Evolutionary conservation across 139 green algal genomes (phyloP).

Genomic region (Auxenochlorella pyrenoidosa): DNA sequence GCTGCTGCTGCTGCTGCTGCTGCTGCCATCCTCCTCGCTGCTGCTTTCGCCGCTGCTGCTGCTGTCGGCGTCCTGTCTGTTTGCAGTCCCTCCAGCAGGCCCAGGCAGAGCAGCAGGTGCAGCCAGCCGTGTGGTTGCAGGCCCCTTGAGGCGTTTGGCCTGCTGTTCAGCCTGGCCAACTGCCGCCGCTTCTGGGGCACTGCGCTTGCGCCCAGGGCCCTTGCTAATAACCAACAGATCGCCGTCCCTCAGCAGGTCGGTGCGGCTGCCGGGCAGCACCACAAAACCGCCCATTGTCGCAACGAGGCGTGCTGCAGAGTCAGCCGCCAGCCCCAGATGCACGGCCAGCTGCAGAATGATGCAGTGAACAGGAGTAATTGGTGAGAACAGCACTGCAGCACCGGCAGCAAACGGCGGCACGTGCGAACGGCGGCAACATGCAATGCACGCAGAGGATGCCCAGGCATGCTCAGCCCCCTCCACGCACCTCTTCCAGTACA

Average conservation of each 20-base stretch:
- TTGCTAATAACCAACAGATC: slow-evolving; percentile 21
- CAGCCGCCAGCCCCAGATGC: not conserved
- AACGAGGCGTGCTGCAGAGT: not conserved
- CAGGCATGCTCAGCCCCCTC: too few species aligned
- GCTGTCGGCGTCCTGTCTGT: not conserved
- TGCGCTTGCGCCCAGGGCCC: not conserved
- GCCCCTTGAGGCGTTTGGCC: not conserved
- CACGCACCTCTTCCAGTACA: not conserved
- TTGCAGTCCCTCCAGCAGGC: not conserved
- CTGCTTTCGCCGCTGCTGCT: not conserved
- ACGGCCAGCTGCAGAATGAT: not conserved
- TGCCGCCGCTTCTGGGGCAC: not conserved
- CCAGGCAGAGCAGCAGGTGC: not conserved
- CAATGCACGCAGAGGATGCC: too few species aligned
- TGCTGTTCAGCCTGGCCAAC: not conserved
- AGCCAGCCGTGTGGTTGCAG: too few species aligned
- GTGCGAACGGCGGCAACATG: not conserved
- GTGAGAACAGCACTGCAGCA: not conserved
- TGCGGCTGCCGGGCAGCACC: slow-evolving; percentile 1
- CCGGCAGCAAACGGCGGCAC: not conserved
- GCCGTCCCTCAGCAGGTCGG: slow-evolving; percentile 32
- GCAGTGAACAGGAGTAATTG: not conserved
- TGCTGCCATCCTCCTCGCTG: not conserved
- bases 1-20: not conserved
- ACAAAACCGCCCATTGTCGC: slow-evolving; percentile 6